phyloP scores from a whole-genome alignment of 31 red algal genomes.

The Porphyra umbilicalis region DNA sequence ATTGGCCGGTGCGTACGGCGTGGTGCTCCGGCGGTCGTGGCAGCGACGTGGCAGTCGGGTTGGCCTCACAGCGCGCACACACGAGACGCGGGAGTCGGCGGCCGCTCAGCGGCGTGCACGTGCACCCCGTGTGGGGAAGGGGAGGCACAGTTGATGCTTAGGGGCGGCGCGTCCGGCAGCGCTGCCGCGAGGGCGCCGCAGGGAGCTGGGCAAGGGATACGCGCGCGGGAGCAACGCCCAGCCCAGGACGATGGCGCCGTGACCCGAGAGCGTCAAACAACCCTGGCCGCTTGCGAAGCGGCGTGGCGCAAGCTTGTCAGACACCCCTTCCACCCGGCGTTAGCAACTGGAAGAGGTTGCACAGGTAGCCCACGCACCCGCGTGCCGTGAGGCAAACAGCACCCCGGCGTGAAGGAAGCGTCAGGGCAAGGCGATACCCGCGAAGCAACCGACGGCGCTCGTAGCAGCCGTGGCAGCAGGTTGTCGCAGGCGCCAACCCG shows the following conservation, averaged over 20 bases:
- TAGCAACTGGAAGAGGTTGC: background rate
- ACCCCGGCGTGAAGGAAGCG: too few relatives aligned
- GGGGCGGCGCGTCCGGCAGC: background rate
- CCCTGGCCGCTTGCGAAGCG: background rate
- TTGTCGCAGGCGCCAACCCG: too few relatives aligned
- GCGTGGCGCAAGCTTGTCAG: background rate
- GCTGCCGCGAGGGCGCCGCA: background rate
- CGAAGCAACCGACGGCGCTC: too few relatives aligned
- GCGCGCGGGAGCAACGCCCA: background rate
- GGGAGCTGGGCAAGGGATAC: background rate
- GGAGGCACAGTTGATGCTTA: background rate
- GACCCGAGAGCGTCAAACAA: background rate
- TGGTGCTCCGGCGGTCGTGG: too few relatives aligned
- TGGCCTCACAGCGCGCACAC: background rate
- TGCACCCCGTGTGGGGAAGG: background rate
- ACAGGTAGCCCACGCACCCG: too few relatives aligned
- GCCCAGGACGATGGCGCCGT: background rate
- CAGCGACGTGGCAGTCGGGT: background rate
- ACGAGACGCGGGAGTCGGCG: background rate
- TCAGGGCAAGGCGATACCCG: too few relatives aligned
- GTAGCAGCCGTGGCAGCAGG: too few relatives aligned
- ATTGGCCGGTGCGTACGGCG: too few relatives aligned
- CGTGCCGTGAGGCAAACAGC: too few relatives aligned
- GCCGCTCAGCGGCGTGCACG: background rate
- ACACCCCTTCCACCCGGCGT: background rate